These are phyloP conservation scores for Boletellus sp. DNA, from an alignment of 1,284 basidiomycete genomes.

Conservation along the genomic window DNA sequence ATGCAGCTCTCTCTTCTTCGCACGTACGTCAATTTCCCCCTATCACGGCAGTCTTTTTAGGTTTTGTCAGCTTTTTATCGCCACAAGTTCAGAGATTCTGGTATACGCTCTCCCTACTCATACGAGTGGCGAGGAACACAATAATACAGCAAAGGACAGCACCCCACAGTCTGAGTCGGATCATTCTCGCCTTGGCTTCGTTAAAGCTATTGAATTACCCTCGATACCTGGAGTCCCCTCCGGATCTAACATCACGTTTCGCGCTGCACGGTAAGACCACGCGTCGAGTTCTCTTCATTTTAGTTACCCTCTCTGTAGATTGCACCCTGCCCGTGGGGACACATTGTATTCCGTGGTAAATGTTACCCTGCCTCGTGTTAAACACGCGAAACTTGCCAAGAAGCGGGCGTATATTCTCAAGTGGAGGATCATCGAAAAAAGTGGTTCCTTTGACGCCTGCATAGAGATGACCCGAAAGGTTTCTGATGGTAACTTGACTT, in stretches of 20 bases:
- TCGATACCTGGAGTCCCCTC: slow-evolving; percentile 43
- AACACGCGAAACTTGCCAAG: slow-evolving; percentile 50
- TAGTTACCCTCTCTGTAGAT: slow-evolving; percentile 40
- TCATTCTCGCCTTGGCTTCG: slow-evolving; percentile 39
- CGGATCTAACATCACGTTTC: slow-evolving; percentile 56
- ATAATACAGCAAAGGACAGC: slow-evolving; percentile 41
- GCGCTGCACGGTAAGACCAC: slow-evolving; percentile 60
- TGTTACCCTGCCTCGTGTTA: slow-evolving; percentile 53
- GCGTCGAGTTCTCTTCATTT: neutral
- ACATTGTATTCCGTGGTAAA: slow-evolving; percentile 77
- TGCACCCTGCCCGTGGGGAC: slow-evolving; percentile 53
- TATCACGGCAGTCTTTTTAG: slow-evolving; percentile 1
- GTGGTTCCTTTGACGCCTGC: slow-evolving; percentile 32
- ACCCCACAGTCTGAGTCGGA: neutral
- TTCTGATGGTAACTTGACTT: slow-evolving; percentile 77
- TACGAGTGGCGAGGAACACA: slow-evolving; percentile 7
- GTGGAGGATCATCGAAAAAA: slow-evolving; percentile 55
- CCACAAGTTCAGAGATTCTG: slow-evolving; percentile 58
- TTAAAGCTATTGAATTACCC: slow-evolving; percentile 55
- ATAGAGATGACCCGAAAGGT: slow-evolving; percentile 59
- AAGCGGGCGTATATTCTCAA: slow-evolving; percentile 61
- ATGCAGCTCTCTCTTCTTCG: slow-evolving; percentile 57
- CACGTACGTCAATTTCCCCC: slow-evolving; percentile 37
- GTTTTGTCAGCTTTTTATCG: slow-evolving; percentile 53
- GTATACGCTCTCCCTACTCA: slow-evolving; percentile 50